These are phyloP conservation scores for Quercus ilex DNA, from an alignment of 306 rosid genomes.

Conservation along the genomic window DNA sequence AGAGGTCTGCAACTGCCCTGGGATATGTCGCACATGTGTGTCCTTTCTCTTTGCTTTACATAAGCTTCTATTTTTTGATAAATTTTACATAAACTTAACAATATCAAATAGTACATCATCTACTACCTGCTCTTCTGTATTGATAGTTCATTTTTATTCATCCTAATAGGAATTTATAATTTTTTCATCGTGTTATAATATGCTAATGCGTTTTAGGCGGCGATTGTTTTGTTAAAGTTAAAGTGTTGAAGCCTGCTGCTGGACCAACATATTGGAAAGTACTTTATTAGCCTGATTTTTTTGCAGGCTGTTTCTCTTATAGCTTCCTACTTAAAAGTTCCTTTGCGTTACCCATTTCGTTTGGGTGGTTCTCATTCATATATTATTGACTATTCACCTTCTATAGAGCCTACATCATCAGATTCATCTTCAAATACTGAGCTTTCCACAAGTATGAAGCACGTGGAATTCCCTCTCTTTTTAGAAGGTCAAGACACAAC, in stretches of 20 bases:
- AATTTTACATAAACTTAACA: background rate
- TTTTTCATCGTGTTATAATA: conserved; percentile 1
- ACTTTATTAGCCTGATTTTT: conserved; percentile 30
- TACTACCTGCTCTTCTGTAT: background rate
- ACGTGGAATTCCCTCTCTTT: conserved; percentile 81
- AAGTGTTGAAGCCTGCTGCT: conserved; percentile 10
- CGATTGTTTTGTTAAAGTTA: background rate
- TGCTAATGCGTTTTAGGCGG: conserved; percentile 7
- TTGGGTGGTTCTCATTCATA: conserved; percentile 83
- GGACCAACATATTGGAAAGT: conserved; percentile 24
- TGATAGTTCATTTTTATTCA: background rate
- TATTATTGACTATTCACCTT: conserved; percentile 80
- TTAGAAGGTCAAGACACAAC: conserved; percentile 96
- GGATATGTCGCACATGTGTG: conserved; percentile 93
- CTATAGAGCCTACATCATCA: conserved; percentile 52
- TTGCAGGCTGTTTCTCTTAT: conserved; percentile 87
- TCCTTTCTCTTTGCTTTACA: conserved; percentile 13
- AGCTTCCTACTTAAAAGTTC: conserved; percentile 85
- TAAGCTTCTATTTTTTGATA: background rate
- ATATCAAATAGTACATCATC: background rate
- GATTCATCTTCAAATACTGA: conserved; percentile 45
- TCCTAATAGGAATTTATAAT: background rate
- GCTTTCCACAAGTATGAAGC: conserved; percentile 43
- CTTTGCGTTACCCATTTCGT: conserved; percentile 79
- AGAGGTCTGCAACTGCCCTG: conserved; percentile 84